These are phyloP conservation scores for Moesziomyces sp. DNA, from an alignment of 1,284 basidiomycete genomes.

Conservation along the genomic window DNA sequence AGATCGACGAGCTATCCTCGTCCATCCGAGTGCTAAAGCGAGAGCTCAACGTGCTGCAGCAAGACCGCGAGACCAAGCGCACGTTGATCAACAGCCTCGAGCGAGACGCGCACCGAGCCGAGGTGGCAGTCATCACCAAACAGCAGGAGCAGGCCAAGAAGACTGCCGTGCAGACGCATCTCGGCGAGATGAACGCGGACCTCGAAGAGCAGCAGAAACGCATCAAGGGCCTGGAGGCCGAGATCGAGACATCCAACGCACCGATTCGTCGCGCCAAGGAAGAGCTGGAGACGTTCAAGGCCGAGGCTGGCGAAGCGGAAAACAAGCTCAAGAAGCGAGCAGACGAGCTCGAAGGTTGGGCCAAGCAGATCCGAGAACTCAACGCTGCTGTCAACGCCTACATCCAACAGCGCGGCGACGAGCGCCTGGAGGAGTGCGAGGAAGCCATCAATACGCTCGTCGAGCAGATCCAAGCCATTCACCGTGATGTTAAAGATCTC, in stretches of 20 bases:
- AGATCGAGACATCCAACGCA: constrained; percentile 74
- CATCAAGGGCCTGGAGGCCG: constrained; percentile 71
- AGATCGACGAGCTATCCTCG: constrained; percentile 52
- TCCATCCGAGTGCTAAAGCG: constrained; percentile 54
- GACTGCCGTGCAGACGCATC: constrained; percentile 36
- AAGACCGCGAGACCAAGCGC: constrained; percentile 51
- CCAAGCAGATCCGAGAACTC: constrained; percentile 53
- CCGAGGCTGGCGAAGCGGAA: constrained; percentile 72
- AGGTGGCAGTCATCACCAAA: constrained; percentile 69
- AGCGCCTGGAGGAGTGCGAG: constrained; percentile 48
- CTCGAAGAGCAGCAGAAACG: constrained; percentile 69
- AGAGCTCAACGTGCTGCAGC: constrained; percentile 51
- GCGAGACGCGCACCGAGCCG: constrained; percentile 44
- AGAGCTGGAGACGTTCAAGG: constrained; percentile 73
- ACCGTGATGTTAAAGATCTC: constrained; percentile 40
- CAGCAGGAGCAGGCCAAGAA: constrained; percentile 48
- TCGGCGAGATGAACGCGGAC: constrained; percentile 72
- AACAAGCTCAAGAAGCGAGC: constrained; percentile 71
- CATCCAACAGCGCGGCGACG: constrained; percentile 44
- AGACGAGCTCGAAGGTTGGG: constrained; percentile 33
- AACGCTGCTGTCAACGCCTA: constrained; percentile 41
- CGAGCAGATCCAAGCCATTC: constrained; percentile 39
- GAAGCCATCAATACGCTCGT: constrained; percentile 60
- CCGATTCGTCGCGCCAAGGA: constrained; percentile 78
- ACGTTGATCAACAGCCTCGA: constrained; percentile 44